Percentiles rank a stretch among this genome's conserved stretches.
Conservation (phyloP, 108 stramenopile species). For the Aurantiochytrium sp. region DNA sequence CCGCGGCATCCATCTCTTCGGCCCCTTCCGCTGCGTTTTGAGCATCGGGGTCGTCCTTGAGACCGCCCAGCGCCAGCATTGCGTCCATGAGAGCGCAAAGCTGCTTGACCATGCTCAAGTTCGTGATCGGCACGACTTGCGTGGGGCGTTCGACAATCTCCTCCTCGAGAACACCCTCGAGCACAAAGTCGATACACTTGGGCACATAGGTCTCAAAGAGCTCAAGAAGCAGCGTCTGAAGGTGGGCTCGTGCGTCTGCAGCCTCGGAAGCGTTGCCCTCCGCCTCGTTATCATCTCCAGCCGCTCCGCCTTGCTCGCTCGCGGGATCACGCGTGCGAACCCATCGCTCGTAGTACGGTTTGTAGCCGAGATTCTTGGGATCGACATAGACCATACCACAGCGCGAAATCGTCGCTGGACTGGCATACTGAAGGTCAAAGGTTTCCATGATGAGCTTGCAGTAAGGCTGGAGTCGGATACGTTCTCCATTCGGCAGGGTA, state of each 20-base stretch:
- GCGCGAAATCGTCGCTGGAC: constrained; percentile 62
- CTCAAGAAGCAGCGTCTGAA: constrained; percentile 32
- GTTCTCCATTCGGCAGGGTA: constrained; percentile 66
- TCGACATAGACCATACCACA: constrained; percentile 71
- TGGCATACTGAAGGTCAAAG: constrained; percentile 65
- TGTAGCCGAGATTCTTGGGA: constrained; percentile 61
- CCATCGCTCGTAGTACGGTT: constrained; percentile 34
- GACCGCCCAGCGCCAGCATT: constrained; percentile 26
- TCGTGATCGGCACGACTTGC: constrained; percentile 54
- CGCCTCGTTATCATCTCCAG: constrained; percentile 3
- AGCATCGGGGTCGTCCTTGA: not conserved
- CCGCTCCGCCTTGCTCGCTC: not conserved
- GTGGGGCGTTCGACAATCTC: constrained; percentile 44
- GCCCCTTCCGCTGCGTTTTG: not conserved
- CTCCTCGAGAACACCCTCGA: constrained; percentile 52
- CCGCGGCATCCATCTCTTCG: not conserved
- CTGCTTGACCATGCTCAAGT: constrained; percentile 60
- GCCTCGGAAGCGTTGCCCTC: not conserved
- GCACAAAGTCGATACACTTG: constrained; percentile 52
- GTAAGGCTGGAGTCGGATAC: constrained; percentile 63
- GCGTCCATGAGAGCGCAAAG: constrained; percentile 51
- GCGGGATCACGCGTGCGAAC: not conserved
- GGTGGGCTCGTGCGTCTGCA: not conserved
- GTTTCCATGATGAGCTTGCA: constrained; percentile 63
- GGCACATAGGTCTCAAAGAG: constrained; percentile 55